These are phyloP conservation scores for Mrakia frigida DNA, from an alignment of 768 basidiomycete species.

Conservation along the genomic window DNA sequence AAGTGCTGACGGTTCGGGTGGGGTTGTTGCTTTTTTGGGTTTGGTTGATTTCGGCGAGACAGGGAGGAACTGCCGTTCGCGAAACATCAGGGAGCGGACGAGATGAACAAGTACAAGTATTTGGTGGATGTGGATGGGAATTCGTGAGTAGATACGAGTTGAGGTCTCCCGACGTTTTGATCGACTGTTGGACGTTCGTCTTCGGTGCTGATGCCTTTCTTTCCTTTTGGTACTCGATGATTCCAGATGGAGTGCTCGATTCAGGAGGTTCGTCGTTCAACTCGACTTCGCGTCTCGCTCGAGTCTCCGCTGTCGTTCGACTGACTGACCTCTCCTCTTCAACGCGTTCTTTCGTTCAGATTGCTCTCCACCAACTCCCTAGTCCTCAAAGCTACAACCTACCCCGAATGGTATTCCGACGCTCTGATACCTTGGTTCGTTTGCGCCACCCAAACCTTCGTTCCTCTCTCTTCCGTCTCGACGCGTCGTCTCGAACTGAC, in stretches of 20 bases:
- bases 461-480: background rate
- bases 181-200: no score
- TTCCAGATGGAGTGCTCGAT: background rate
- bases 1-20: background rate
- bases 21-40: background rate
- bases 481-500: background rate
- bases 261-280: background rate
- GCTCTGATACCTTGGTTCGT: constrained; percentile 16
- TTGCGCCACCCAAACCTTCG: background rate
- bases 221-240: background rate
- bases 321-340: background rate
- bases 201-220: background rate
- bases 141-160: background rate
- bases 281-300: background rate
- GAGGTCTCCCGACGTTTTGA: no score
- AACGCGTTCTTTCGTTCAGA: constrained; percentile 20
- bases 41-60: no score
- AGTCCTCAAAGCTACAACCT: constrained; percentile 42
- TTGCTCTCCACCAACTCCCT: constrained; percentile 44
- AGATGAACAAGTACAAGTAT: constrained; percentile 5
- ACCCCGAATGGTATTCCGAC: constrained; percentile 24
- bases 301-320: background rate
- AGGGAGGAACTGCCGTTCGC: background rate
- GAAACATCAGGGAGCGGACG: background rate
- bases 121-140: background rate